phyloP scores from a whole-genome alignment of 2,329 filamentous ascomycete species.

The Fusarium praegraminearum region DNA sequence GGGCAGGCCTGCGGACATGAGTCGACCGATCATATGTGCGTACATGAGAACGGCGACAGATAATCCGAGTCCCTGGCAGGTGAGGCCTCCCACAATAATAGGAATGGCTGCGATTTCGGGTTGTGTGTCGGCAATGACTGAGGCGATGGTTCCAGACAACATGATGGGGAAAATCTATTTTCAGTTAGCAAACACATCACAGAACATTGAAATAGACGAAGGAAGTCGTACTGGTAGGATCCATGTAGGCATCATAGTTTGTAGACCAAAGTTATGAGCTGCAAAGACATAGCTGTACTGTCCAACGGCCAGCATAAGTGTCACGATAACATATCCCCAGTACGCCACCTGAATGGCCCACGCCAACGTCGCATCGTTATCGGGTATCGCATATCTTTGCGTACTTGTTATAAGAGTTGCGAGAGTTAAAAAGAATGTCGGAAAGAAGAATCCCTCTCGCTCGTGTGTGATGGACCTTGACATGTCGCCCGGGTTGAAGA shows the following conservation, averaged over 20 bases:
- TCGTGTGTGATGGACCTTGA: slow-evolving; percentile 8
- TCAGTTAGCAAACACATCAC: background rate
- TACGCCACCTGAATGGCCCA: slow-evolving; percentile 13
- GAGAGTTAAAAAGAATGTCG: slow-evolving; percentile 2
- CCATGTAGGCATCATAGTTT: slow-evolving; percentile 12
- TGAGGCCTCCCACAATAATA: slow-evolving; percentile 6
- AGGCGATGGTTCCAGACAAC: slow-evolving; percentile 10
- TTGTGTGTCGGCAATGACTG: slow-evolving; percentile 7
- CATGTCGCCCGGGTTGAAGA: slow-evolving; percentile 14
- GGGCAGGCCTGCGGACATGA: slow-evolving; percentile 3
- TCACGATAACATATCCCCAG: slow-evolving; percentile 9
- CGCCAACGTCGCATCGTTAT: background rate
- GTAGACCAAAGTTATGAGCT: slow-evolving; percentile 1
- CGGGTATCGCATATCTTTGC: slow-evolving; percentile 1
- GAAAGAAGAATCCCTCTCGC: slow-evolving; percentile 11
- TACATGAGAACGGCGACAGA: slow-evolving; percentile 8
- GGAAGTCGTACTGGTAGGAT: background rate
- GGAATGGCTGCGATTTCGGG: slow-evolving; percentile 8
- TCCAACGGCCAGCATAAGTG: background rate
- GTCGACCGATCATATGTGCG: slow-evolving; percentile 3
- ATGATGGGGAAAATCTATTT: slow-evolving; percentile 6
- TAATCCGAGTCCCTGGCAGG: slow-evolving; percentile 3
- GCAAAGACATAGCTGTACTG: slow-evolving; percentile 13
- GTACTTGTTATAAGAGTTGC: slow-evolving; percentile 12
- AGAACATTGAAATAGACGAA: background rate